Evolutionary conservation across 768 basidiomycete genomes (phyloP).

Genomic region (Termitomyces sp.): DNA sequence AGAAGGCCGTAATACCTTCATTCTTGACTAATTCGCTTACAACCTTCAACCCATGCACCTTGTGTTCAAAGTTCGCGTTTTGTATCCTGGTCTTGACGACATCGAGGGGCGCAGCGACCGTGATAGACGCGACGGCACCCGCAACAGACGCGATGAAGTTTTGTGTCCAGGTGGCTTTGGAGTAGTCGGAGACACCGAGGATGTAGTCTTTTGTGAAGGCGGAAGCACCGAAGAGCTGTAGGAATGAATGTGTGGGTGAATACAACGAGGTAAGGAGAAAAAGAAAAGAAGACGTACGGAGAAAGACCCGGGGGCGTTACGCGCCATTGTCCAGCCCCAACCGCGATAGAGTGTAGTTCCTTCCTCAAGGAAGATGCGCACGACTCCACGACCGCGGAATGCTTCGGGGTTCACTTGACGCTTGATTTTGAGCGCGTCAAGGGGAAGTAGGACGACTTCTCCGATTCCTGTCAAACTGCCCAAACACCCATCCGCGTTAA

Average conservation of each 20-base stretch:
- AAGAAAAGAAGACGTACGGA: conserved; percentile 54
- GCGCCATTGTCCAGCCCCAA: conserved; percentile 98
- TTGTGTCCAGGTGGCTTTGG: conserved; percentile 92
- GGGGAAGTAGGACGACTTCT: conserved; percentile 96
- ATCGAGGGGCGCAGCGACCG: conserved; percentile 93
- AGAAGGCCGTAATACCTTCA: conserved; percentile 82
- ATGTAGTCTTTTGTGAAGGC: conserved; percentile 92
- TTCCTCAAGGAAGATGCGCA: conserved; percentile 90
- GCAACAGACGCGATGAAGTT: conserved; percentile 96
- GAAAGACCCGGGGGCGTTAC: conserved; percentile 95
- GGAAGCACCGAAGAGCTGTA: conserved; percentile 95
- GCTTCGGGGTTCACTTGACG: conserved; percentile 98
- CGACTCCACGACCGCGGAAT: conserved; percentile 88
- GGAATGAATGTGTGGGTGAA: background rate
- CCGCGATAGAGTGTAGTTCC: conserved; percentile 91
- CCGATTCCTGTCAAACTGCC: conserved; percentile 76
- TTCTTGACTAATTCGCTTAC: conserved; percentile 82
- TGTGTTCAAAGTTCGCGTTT: conserved; percentile 93
- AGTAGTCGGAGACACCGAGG: conserved; percentile 86
- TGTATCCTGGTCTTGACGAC: conserved; percentile 97
- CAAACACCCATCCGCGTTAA: background rate
- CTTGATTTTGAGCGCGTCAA: conserved; percentile 98
- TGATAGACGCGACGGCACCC: conserved; percentile 93
- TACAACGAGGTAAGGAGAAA: background rate
- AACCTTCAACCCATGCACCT: conserved; percentile 76